phyloP scores from a whole-genome alignment of 2,329 filamentous ascomycete species.

The Colletotrichum lupini region DNA sequence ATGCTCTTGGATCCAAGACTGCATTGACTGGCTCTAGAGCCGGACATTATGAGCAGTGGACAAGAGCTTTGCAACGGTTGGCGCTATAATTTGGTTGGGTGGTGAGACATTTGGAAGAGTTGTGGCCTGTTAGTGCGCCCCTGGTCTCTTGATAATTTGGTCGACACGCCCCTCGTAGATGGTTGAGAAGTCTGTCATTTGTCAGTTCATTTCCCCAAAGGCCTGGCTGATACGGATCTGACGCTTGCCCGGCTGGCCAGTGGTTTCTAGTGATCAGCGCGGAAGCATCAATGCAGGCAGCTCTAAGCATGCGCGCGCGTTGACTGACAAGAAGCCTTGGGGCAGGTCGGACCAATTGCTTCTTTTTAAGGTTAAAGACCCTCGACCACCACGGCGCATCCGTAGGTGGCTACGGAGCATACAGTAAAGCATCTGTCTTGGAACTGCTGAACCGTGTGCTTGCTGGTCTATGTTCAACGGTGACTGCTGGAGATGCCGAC shows the following conservation, averaged over 20 bases:
- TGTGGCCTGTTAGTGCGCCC: conserved; percentile 10
- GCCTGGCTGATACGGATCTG: background rate
- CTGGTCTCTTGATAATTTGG: conserved; percentile 14
- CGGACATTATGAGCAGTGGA: background rate
- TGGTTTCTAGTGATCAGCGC: background rate
- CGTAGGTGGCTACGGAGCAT: background rate
- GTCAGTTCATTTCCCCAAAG: background rate
- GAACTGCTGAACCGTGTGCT: conserved; percentile 31
- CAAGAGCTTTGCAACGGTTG: conserved; percentile 22
- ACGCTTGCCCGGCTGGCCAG: background rate
- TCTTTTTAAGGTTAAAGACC: conserved; percentile 10
- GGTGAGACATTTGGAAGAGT: conserved; percentile 17
- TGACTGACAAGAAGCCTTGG: background rate
- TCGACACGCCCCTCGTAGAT: conserved; percentile 1
- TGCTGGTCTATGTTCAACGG: conserved; percentile 12
- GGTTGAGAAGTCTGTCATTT: background rate
- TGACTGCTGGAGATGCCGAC: background rate
- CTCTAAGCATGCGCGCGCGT: background rate
- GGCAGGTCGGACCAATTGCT: background rate
- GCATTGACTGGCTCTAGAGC: background rate
- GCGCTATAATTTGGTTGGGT: conserved; percentile 9
- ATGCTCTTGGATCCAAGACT: background rate
- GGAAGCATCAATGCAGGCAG: conserved; percentile 7
- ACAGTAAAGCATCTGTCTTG: background rate
- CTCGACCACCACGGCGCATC: background rate